Evolutionary conservation across 2,329 filamentous ascomycete genomes (phyloP), one percentile per base, ranked within the genome.

Genomic region (Aureobasidium mangrovei): DNA sequence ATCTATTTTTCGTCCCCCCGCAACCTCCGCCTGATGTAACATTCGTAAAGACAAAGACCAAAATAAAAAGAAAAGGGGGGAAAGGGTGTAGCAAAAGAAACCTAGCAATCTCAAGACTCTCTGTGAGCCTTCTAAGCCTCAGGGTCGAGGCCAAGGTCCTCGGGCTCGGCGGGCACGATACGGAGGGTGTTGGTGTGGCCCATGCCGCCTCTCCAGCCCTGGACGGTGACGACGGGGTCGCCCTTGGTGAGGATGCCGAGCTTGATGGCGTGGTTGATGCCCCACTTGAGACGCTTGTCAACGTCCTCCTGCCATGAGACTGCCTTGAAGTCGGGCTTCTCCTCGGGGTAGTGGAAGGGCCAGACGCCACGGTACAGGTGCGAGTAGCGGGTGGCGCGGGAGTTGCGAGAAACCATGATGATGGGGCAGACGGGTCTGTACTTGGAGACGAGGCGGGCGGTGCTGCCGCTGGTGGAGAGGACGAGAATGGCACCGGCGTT

Each of bases 221-320:
- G 88, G 38, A 94, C 87, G 62, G 90, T 88, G 58, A 93, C 81
- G 54, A 93, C 82, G 32, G 82, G 81, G 67, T 90, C 87, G 61
- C 84, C 86, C 67, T 82, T 75, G 67, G 75, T 78, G 59, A 94
- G 76, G 46, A 91, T 81, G 63, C 83, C 83, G 59, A 98, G 86
- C 73, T 86, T 83, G 66, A 95, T 82, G 64, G 89, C 93, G 69
- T 90, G 83, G 69, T 81, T 77, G 70, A 98, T 88, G 70, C 88
- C 93, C 91, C 91, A 98, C 81, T 91, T 95, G 73, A 98, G 88
- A 69, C 93, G 89, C 70, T 85, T 83, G 76, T 98, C 93, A 64
- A 98, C 93, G 74, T 98, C 91, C 78, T 97, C 90, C 77, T 98
- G 93, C 93, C 93, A 98, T 75, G 94, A 91, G 67, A 86, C 82